Evolutionary conservation across 306 rosid genomes (phyloP).

Genomic region (Gillenia trifoliata): DNA sequence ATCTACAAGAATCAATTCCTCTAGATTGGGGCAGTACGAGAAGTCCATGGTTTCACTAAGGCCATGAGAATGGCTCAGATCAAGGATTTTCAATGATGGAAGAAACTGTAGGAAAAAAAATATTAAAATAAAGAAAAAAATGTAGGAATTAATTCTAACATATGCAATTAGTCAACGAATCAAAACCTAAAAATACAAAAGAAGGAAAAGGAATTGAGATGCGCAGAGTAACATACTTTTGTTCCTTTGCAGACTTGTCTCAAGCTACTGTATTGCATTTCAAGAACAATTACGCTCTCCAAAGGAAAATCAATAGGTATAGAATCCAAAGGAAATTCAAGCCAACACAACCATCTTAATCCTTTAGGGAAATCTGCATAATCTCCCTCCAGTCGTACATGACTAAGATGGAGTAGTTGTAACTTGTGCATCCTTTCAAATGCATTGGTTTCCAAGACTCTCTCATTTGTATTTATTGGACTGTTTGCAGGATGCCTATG

Average conservation of each 20-base stretch:
- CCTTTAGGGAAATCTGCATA: background rate
- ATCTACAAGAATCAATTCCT: background rate
- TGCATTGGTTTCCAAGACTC: background rate
- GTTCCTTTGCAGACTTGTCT: background rate
- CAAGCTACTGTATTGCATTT: slow-evolving; percentile 7
- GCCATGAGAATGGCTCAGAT: slow-evolving; percentile 9
- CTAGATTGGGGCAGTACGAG: background rate
- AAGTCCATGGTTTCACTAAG: background rate
- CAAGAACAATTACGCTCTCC: background rate
- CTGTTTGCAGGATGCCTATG: background rate
- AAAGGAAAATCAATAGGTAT: slow-evolving; percentile 1
- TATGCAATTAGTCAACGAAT: background rate
- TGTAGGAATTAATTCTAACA: background rate
- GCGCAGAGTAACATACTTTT: background rate
- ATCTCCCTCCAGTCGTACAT: background rate
- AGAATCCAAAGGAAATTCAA: background rate
- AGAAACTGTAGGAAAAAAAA: background rate
- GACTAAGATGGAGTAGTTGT: background rate
- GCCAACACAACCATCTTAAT: slow-evolving; percentile 7
- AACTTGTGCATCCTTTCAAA: background rate
- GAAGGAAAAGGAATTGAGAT: background rate
- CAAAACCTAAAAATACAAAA: background rate
- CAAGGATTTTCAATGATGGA: slow-evolving; percentile 7
- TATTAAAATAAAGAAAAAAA: background rate
- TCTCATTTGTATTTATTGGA: background rate